Base-by-base conservation (phyloP, 495 filamentous ascomycete genomes). In the Aspergillus avenaceus region DNA sequence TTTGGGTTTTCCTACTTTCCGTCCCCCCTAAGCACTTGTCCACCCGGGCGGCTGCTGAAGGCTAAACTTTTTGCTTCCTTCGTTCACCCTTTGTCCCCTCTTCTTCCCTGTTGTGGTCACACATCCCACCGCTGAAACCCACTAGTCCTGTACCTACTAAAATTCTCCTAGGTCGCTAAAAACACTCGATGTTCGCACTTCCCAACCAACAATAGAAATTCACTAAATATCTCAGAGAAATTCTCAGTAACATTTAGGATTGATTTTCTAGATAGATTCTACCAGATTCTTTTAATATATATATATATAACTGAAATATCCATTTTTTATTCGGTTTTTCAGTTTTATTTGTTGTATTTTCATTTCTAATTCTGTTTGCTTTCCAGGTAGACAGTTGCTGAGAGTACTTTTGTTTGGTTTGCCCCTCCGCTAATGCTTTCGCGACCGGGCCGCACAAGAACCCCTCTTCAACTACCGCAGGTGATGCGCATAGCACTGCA, bases 111-210 rank as follows among this genome's bases (percentile, higher is more conserved):
- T 26, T 29, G 24, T 21, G 26, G 43, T 29, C 26, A 13, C 7
- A 37, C 36, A 37, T 41, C 24, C 41, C 27, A 41, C 32, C 29
- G 23, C 47, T 49, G 47, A 49, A 49, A 41, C 47, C 25, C 16
- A 49, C 46, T 48, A 48, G 16, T 27, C 8, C 34, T 19, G 14
- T 32, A 28, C 43, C 27, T 18, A 11, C n/a, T 5, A 2, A 5
- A 5, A 5, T 18, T 3, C 32, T 36, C 29, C 11, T 12, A 16
- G 9, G 6, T 4, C 9, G 6, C 29, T 36, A 36, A n/a, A 16
- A 8, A 36, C 32, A 4, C 5, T 4, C 5, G 21, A 14, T 36
- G 12, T 36, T 36, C 18, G 32, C 12, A 16, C 6, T 16, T 13
- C 32, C n/a, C n/a, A 3, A 36, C 32, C 32, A 36, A 36, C 32